Conservation (phyloP, 208 protist species). For the Crithidia mellificae region DNA sequence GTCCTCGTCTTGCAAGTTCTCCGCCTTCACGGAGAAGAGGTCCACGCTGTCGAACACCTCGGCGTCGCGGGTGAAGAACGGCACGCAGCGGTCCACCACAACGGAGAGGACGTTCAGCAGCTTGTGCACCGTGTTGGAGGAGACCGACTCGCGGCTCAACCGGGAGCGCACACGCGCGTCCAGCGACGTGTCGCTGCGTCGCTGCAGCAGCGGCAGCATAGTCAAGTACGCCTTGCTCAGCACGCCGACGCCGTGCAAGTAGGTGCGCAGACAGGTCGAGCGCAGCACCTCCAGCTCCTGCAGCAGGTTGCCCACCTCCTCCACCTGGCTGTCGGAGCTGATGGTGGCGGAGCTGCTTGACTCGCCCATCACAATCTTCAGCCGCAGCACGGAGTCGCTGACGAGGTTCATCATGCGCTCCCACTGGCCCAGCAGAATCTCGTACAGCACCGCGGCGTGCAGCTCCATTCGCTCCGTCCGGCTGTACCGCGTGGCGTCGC, state of each 20-base stretch:
- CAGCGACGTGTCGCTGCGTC: conserved; percentile 31
- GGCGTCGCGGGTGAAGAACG: conserved; percentile 66
- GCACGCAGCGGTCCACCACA: conserved; percentile 73
- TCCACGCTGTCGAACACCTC: conserved; percentile 77
- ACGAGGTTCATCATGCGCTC: conserved; percentile 70
- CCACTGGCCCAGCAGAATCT: conserved; percentile 82
- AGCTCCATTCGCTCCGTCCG: conserved; percentile 69
- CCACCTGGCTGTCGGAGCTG: conserved; percentile 47
- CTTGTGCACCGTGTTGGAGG: conserved; percentile 72
- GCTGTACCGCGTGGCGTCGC: conserved; percentile 39
- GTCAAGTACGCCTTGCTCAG: conserved; percentile 85
- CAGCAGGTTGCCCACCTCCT: conserved; percentile 70
- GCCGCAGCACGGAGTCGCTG: conserved; percentile 61
- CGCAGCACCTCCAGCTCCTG: conserved; percentile 81
- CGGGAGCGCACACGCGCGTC: conserved; percentile 69
- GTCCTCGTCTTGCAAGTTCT: conserved; percentile 31
- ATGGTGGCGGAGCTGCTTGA: conserved; percentile 57
- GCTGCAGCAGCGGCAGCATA: conserved; percentile 57
- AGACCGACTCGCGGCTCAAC: conserved; percentile 80
- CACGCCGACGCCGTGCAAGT: conserved; percentile 74
- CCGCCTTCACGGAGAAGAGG: conserved; percentile 72
- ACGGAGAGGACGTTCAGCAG: conserved; percentile 82
- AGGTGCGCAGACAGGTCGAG: conserved; percentile 57
- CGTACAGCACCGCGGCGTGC: conserved; percentile 75
- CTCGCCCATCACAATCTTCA: conserved; percentile 86